A percentile compares a stretch with the other conserved stretches of the same genome.
Conservation (phyloP, 169 alveolate species). For the Eimeria zaria region DNA sequence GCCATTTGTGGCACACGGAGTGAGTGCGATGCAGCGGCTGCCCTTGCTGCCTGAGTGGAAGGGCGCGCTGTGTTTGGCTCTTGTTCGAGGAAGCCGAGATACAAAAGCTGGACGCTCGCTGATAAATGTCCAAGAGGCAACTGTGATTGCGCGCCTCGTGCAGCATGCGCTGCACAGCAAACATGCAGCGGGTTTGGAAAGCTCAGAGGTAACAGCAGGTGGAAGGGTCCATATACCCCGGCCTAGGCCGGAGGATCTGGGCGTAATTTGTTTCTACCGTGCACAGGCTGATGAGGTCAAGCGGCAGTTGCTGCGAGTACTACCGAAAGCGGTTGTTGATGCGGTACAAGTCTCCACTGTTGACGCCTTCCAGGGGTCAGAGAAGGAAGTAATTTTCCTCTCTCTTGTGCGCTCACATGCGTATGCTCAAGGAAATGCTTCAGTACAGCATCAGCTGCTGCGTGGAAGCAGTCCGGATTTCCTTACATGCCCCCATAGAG, state of each 20-base stretch:
- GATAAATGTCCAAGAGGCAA: constrained; percentile 42
- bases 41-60: constrained; percentile 71
- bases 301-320: neutral
- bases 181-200: neutral
- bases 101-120: constrained; percentile 31
- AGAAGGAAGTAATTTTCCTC: constrained; percentile 79
- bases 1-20: constrained; percentile 72
- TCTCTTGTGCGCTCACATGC: constrained; percentile 81
- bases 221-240: neutral
- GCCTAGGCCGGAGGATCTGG: constrained; percentile 63
- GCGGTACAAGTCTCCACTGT: constrained; percentile 79
- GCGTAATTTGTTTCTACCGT: constrained; percentile 77
- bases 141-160: constrained; percentile 28
- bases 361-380: constrained; percentile 86
- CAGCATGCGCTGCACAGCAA: constrained; percentile 3
- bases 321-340: constrained; percentile 28
- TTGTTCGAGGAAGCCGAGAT: constrained; percentile 40
- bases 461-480: constrained; percentile 25
- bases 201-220: neutral
- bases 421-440: neutral
- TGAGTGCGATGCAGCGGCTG: constrained; percentile 11
- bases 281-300: constrained; percentile 70
- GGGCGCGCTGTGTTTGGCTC: constrained; percentile 41
- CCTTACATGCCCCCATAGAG: constrained; percentile 67
- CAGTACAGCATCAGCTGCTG: neutral